Percentiles rank a stretch among this genome's conserved stretches.
Evolutionary conservation across 2,329 filamentous ascomycete genomes (phyloP).

Genomic region (Ascochyta clinopodiicola): DNA sequence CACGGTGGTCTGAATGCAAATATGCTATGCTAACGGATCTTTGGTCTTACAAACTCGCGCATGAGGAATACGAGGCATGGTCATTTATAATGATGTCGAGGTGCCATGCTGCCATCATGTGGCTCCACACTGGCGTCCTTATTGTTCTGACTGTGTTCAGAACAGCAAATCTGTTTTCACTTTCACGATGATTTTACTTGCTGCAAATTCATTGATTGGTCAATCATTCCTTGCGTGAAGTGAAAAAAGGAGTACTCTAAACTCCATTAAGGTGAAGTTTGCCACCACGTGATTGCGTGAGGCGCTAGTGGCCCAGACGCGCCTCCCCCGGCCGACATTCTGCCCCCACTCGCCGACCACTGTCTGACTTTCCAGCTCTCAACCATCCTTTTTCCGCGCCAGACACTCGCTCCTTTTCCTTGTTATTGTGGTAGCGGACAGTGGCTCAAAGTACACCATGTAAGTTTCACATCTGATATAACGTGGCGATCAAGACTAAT

Average conservation of each 20-base stretch:
- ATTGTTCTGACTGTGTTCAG: background rate
- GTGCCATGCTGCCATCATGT: background rate
- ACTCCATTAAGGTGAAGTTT: constrained; percentile 21
- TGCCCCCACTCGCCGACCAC: constrained; percentile 15
- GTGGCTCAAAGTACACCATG: constrained; percentile 18
- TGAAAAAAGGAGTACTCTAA: constrained; percentile 8
- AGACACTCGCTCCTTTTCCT: background rate
- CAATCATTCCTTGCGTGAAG: background rate
- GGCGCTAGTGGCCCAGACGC: constrained; percentile 19
- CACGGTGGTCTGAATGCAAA: constrained; percentile 31
- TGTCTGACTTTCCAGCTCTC: constrained; percentile 1
- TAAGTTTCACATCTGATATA: constrained; percentile 5
- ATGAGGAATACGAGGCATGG: background rate
- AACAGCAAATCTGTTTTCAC: background rate
- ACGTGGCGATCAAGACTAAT: constrained; percentile 23
- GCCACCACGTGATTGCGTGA: constrained; percentile 44
- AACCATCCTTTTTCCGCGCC: background rate
- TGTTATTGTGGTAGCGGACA: background rate
- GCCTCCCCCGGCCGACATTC: constrained; percentile 14
- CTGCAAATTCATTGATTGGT: background rate
- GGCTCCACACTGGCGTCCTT: background rate
- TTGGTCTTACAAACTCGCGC: background rate
- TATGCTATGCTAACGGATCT: background rate
- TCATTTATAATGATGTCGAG: background rate
- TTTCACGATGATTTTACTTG: background rate